Evolutionary conservation across 257 asterid genomes (phyloP).

Genomic region (Ilex asprella): DNA sequence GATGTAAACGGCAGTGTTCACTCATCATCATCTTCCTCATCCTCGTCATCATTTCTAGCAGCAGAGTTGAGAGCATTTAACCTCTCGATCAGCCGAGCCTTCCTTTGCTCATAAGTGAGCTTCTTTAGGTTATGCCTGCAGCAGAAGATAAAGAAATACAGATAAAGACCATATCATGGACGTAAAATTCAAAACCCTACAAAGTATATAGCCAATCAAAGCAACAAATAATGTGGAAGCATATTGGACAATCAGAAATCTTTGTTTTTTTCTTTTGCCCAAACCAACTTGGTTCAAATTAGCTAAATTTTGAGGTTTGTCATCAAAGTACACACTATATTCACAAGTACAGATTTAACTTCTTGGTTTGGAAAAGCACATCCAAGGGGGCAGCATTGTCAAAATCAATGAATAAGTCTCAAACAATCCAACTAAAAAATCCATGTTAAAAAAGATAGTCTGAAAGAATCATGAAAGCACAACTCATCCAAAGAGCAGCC

Average conservation of each 20-base stretch:
- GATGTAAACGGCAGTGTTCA: not conserved
- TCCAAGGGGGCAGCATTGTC: too few species aligned
- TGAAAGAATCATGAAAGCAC: too few species aligned
- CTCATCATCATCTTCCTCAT: conserved; percentile 43
- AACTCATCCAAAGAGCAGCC: too few species aligned
- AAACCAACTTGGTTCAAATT: too few species aligned
- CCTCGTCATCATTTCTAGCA: conserved; percentile 38
- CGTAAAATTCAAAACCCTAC: not conserved
- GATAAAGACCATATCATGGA: not conserved
- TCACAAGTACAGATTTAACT: too few species aligned
- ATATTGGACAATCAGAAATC: not conserved
- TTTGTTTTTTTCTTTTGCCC: not conserved
- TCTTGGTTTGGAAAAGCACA: too few species aligned
- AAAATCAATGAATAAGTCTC: too few species aligned
- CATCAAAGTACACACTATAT: too few species aligned
- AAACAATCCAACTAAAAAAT: too few species aligned
- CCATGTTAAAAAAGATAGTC: too few species aligned
- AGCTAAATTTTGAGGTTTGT: not conserved
- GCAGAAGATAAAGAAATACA: not conserved
- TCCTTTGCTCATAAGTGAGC: conserved; percentile 69
- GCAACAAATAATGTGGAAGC: too few species aligned
- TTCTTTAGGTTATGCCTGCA: conserved; percentile 65
- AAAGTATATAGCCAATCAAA: not conserved
- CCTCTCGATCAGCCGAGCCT: conserved; percentile 57
- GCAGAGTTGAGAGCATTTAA: conserved; percentile 63